Base-by-base conservation (phyloP, 2,329 filamentous ascomycete species). In the Hymenoscyphus repandus region DNA sequence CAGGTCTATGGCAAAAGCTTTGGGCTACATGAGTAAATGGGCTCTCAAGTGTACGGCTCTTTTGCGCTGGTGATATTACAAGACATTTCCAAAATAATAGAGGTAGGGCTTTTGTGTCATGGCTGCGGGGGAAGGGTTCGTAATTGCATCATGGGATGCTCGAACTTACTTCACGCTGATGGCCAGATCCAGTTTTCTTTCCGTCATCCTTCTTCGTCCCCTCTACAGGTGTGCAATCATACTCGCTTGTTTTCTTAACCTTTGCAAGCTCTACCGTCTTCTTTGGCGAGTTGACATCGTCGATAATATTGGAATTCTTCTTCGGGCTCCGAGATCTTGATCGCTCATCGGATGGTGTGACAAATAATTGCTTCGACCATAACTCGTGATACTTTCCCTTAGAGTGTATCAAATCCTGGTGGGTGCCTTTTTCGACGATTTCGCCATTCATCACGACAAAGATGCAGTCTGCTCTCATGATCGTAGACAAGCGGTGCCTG, bases 391-490 rank as follows among this genome's bases (percentile, higher is more conserved):
- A 82, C 55, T 72, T 72, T 1, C 78, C 78, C 2, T 70, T 69
- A n/a, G 57, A 52, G 17, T 66, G 60, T 22, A 81, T 59, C 38
- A 82, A 62, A 30, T 75, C 69, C 0, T 68, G 57, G 56, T 81
- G 79, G 15, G 70, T 72, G 5, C 79, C 79, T 31, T 69, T 67
- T 60, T 82, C 77, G 18, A 75, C 66, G 20, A 81, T 69, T 33
- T 66, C 64, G 5, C 79, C 79, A 37, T 74, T 67, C 49, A 77
- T 69, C 22, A 82, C 65, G 4, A 80, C 77, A 40, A 80, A 50
- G 37, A 82, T 79, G 45, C 69, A 66, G 53, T 82, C 76, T 0
- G 78, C 73, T 53, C 73, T 70, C 17, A 77, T 74, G 32, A 80
- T 72, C 0, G 77, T 80, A 1, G 75, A 77, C n/a, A 79, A 63